A percentile compares a stretch with the other conserved stretches of the same genome.
Evolutionary conservation across 2,329 filamentous ascomycete species (phyloP).

Genomic region (Fusarium newnesense): DNA sequence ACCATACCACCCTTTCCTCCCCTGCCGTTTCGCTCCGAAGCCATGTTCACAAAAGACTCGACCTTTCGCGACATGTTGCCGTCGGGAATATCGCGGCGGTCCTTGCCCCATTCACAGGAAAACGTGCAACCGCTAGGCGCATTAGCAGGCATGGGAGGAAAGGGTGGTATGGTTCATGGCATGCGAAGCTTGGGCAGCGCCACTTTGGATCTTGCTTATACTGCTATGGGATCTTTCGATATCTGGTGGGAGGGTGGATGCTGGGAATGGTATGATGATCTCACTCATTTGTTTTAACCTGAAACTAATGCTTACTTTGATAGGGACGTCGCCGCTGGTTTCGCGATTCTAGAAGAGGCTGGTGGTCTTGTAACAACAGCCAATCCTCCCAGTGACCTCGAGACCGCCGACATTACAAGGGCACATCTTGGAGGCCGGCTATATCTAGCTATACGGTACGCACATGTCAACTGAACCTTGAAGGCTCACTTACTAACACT

Average conservation of each 20-base stretch:
- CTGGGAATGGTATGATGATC: conserved; percentile 73
- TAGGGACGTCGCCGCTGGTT: conserved; percentile 80
- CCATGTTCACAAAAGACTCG: conserved; percentile 80
- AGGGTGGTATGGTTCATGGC: conserved; percentile 83
- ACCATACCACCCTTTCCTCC: too few relatives aligned
- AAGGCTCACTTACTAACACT: not conserved
- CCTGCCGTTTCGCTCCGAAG: conserved; percentile 71
- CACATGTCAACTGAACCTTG: fast-evolving
- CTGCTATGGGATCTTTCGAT: conserved; percentile 79
- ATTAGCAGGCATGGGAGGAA: conserved; percentile 66
- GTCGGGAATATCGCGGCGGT: conserved; percentile 71
- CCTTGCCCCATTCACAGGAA: conserved; percentile 83
- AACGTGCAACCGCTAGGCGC: conserved; percentile 78
- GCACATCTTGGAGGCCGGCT: conserved; percentile 73
- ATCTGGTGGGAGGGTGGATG: conserved; percentile 88
- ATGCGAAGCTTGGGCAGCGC: conserved; percentile 78
- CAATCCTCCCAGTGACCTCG: conserved; percentile 71
- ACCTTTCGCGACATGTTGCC: conserved; percentile 78
- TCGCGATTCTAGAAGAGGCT: conserved; percentile 77
- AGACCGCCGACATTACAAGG: conserved; percentile 66
- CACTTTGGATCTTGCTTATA: conserved; percentile 78
- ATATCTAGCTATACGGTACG: conserved; percentile 75
- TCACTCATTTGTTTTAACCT: too few relatives aligned
- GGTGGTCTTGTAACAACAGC: conserved; percentile 79
- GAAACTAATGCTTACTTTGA: not conserved